Conservation (phyloP, 2,329 filamentous ascomycete species). For the Colletotrichum phormii region DNA sequence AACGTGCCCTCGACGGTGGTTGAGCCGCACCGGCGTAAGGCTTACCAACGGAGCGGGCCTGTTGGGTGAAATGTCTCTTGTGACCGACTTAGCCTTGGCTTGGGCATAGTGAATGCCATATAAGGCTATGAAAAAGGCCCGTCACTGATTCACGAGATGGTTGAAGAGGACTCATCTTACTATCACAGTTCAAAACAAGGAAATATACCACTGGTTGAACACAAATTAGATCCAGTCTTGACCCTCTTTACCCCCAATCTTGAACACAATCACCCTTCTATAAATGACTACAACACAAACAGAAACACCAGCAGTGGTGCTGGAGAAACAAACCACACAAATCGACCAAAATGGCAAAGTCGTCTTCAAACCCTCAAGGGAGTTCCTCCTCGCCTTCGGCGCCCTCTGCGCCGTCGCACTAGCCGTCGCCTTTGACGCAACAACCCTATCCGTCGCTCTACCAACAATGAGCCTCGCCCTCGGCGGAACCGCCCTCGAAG, state of each 20-base stretch:
- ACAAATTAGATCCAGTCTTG: background rate
- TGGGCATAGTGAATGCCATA: background rate
- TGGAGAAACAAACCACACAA: constrained; percentile 5
- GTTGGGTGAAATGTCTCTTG: background rate
- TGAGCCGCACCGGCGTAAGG: background rate
- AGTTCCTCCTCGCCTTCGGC: constrained; percentile 60
- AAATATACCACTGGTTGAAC: background rate
- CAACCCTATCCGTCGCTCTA: constrained; percentile 69
- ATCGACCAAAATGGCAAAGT: constrained; percentile 36
- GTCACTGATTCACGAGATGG: background rate
- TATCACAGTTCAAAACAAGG: background rate
- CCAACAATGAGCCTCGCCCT: constrained; percentile 63
- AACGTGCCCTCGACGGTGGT: background rate
- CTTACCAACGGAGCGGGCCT: background rate
- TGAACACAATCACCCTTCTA: no score
- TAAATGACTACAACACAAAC: constrained; percentile 14
- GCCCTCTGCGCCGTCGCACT: constrained; percentile 67
- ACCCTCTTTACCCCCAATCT: background rate
- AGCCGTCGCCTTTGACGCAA: constrained; percentile 74
- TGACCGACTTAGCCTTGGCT: background rate
- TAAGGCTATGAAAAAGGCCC: background rate
- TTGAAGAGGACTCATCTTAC: background rate
- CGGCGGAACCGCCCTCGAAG: constrained; percentile 66
- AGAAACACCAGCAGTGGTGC: constrained; percentile 5
- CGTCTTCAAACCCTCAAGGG: constrained; percentile 46